Evolutionary conservation across 257 asterid species (phyloP).

Genomic region (Capsicum baccatum): DNA sequence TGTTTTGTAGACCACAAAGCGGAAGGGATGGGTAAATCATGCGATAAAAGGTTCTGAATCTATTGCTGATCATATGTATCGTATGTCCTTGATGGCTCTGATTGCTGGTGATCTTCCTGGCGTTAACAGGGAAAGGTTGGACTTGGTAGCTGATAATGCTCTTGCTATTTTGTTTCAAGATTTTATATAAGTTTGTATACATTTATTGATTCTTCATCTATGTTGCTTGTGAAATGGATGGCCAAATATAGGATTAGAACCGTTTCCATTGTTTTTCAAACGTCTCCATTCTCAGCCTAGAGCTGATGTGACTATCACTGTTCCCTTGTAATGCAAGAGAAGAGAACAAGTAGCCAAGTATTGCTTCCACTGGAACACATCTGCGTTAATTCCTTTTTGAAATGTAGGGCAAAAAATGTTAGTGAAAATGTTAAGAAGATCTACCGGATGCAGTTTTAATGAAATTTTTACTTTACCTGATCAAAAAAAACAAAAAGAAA

Average conservation of each 20-base stretch:
- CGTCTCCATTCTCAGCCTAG: neutral
- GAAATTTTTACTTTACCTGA: too few relatives aligned
- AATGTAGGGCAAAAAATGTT: too few relatives aligned
- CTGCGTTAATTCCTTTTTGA: too few relatives aligned
- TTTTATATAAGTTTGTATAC: neutral
- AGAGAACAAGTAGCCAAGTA: too few relatives aligned
- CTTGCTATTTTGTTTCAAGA: conserved; percentile 27
- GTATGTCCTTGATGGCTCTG: conserved; percentile 95
- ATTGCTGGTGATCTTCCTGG: conserved; percentile 84
- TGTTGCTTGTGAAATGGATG: conserved; percentile 4
- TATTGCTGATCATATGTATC: conserved; percentile 97
- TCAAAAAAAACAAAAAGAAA: too few relatives aligned
- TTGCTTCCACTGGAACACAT: too few relatives aligned
- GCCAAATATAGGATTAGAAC: neutral
- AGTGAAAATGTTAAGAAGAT: too few relatives aligned
- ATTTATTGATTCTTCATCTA: neutral
- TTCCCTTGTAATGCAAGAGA: too few relatives aligned
- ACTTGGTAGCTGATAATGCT: conserved; percentile 19
- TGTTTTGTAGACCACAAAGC: conserved; percentile 70
- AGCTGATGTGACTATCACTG: too few relatives aligned
- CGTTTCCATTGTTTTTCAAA: neutral
- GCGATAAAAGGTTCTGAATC: conserved; percentile 88
- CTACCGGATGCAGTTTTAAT: too few relatives aligned
- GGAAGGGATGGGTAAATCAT: conserved; percentile 97
- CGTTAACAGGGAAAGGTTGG: conserved; percentile 90